phyloP scores from a whole-genome alignment of 1,284 basidiomycete genomes.

The Ceratobasidium sp. region DNA sequence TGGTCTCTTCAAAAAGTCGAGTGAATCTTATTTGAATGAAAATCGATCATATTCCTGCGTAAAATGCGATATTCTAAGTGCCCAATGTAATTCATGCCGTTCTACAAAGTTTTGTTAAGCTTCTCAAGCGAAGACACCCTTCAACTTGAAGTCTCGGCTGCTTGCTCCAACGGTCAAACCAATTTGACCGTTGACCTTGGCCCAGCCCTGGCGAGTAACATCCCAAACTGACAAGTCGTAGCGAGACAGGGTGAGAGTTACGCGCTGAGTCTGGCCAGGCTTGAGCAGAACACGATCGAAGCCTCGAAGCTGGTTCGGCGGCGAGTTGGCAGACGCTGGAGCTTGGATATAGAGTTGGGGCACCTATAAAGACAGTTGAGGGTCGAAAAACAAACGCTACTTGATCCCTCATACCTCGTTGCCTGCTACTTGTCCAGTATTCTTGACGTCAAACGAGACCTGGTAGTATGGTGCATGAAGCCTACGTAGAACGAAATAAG shows the following conservation, averaged over 20 bases:
- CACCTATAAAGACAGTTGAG: constrained; percentile 5
- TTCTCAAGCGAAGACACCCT: constrained; percentile 33
- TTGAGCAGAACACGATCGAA: constrained; percentile 61
- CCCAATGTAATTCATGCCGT: constrained; percentile 6
- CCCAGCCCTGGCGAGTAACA: constrained; percentile 44
- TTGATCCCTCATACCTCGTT: constrained; percentile 29
- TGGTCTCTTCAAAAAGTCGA: not conserved
- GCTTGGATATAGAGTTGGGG: constrained; percentile 46
- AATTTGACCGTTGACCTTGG: constrained; percentile 39
- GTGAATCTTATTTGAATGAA: not conserved
- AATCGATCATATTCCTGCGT: not conserved
- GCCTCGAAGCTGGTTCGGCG: constrained; percentile 49
- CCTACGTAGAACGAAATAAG: constrained; percentile 6
- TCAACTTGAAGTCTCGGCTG: constrained; percentile 44
- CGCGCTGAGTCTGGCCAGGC: constrained; percentile 56
- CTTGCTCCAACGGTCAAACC: constrained; percentile 45
- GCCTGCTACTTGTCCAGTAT: constrained; percentile 27
- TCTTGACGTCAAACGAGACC: constrained; percentile 39
- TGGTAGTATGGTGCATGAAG: constrained; percentile 38
- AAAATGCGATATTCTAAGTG: not conserved
- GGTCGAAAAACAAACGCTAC: not conserved
- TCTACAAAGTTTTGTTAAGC: not conserved
- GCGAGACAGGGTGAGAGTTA: constrained; percentile 54
- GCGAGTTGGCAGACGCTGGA: constrained; percentile 41
- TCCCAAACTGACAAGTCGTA: constrained; percentile 46